Evolutionary conservation across 768 basidiomycete genomes (phyloP), one percentile per base, ranked within the genome.

Genomic region (Chalciporus pseudorubinellus): DNA sequence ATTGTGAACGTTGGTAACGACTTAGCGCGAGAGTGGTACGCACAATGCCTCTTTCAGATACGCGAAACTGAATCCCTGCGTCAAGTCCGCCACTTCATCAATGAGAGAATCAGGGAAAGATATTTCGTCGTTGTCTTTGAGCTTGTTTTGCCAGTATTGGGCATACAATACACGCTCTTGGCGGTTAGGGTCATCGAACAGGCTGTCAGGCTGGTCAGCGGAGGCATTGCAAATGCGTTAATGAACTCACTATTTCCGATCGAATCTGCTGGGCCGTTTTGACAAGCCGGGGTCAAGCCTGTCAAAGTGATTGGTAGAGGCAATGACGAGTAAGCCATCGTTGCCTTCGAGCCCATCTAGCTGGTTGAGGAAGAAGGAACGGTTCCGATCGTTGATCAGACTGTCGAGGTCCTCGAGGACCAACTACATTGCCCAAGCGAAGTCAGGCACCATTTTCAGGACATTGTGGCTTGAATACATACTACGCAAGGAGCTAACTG

Each of bases 1-100:
- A 44, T 3, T 6, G 19, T 53, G 34, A 21, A 33, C 9, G 36
- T 22, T 24, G 45, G n/a, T 33, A 16, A n/a, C 5, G 19, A 22
- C 34, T 9, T 12, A 12, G 4, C 20, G 34, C 28, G 24, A 21
- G 28, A 21, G 34, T 18, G 48, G 16, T 22, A 76, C 88, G 53
- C 64, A 93, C 91, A 93, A 93, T 3, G 82, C 89, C 68, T 93
- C 92, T 66, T 95, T 93, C 60, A 94, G 73, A 67, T 91, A 93
- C 0, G 92, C 89, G 65, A 93, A 93, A 58, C 85, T 89, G 72
- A 93, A 93, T 26, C 74, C 71, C 28, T 77, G 72, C 0, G 90
- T 92, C 51, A 69, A 46, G 10, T 75, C 69, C 6, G 84, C 88
- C 22, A 89, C 72, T 55, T 82, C 77, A 11, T 77, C 66, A 16